Conservation (phyloP, 306 rosid species). For the Vigna hirtella region DNA sequence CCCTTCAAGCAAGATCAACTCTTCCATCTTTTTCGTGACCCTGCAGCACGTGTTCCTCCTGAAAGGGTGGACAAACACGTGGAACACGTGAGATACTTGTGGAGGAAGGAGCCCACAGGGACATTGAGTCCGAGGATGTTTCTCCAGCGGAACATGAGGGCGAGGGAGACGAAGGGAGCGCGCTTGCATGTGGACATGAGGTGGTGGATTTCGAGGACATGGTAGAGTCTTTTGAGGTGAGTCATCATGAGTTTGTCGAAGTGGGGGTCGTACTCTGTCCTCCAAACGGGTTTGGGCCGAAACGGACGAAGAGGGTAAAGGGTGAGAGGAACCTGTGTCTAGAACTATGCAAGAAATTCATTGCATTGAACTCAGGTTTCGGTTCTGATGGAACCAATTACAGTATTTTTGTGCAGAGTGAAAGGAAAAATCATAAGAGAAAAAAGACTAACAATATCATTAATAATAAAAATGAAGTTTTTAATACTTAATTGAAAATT, state of each 20-base stretch:
- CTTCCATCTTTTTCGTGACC: conserved; percentile 51
- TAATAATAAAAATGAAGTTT: no score
- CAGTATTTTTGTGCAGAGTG: not conserved
- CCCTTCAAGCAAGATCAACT: conserved; percentile 56
- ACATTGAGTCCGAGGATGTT: conserved; percentile 58
- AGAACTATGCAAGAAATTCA: conserved; percentile 44
- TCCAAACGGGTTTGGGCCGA: conserved; percentile 79
- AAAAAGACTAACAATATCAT: no score
- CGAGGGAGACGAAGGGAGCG: conserved; percentile 69
- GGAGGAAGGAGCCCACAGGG: conserved; percentile 59
- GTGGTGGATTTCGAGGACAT: conserved; percentile 53
- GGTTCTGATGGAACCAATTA: no score
- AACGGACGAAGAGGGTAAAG: conserved; percentile 36
- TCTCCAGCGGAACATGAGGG: conserved; percentile 74
- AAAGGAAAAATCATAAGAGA: not conserved
- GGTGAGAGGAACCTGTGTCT: conserved; percentile 36
- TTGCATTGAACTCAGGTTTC: not conserved
- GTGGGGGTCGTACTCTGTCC: conserved; percentile 61
- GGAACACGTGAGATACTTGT: conserved; percentile 68
- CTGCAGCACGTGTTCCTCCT: conserved; percentile 68
- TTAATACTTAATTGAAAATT: no score
- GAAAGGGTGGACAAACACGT: conserved; percentile 63
- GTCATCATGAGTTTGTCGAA: conserved; percentile 59
- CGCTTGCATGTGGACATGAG: conserved; percentile 67
- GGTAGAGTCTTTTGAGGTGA: conserved; percentile 53